Evolutionary conservation across 495 filamentous ascomycete genomes (phyloP).

Genomic region (Penicillium pulvis): DNA sequence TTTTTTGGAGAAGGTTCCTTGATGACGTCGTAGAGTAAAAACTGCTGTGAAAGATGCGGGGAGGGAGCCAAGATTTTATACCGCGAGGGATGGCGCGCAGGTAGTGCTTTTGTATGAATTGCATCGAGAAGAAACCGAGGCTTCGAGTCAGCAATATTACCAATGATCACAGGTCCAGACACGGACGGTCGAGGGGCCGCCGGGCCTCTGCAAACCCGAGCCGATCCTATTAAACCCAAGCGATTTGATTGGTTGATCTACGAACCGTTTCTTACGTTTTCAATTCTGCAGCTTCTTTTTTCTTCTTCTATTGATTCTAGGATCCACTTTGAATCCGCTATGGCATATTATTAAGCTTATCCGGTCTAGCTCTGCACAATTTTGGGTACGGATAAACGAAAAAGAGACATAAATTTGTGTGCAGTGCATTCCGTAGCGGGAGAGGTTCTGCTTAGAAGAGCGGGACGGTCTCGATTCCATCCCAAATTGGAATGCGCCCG

Average conservation of each 20-base stretch:
- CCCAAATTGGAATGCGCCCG: conserved; percentile 1
- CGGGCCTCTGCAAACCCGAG: conserved; percentile 1
- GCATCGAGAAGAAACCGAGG: conserved; percentile 14
- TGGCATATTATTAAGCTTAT: conserved; percentile 15
- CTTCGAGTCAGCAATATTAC: conserved; percentile 9
- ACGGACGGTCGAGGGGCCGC: conserved; percentile 14
- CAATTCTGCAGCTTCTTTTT: not conserved
- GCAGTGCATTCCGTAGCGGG: not conserved
- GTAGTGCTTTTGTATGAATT: conserved; percentile 14
- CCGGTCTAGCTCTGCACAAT: conserved; percentile 8
- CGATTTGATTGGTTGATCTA: conserved; percentile 2
- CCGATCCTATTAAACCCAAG: conserved; percentile 3
- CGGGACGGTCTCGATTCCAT: conserved; percentile 12
- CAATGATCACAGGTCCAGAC: conserved; percentile 19
- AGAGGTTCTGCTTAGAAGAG: conserved; percentile 15
- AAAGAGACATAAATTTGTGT: conserved; percentile 1
- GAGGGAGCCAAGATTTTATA: conserved; percentile 5
- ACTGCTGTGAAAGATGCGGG: not conserved
- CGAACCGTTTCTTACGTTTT: not conserved
- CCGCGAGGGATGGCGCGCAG: conserved; percentile 13
- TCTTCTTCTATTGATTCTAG: conserved; percentile 6
- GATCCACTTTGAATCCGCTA: not conserved
- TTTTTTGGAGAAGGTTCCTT: conserved; percentile 3
- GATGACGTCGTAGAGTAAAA: conserved; percentile 19
- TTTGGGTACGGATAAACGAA: conserved; percentile 1